These are phyloP conservation scores for Paraphoma chrysanthemicola DNA, from an alignment of 2,329 filamentous ascomycete genomes.

Conservation along the genomic window DNA sequence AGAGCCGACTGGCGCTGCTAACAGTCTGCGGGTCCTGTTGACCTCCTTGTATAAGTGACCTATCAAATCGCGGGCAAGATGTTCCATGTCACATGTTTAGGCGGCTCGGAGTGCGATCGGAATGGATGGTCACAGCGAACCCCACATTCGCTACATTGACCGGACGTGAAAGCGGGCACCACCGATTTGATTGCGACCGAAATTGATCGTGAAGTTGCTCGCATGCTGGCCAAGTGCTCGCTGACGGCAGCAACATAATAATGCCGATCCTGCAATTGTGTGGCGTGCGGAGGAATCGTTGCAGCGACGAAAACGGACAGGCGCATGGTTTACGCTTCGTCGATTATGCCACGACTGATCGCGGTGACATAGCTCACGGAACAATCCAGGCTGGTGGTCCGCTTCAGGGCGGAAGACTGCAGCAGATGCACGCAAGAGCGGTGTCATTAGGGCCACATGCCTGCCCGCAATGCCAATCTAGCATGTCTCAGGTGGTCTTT, in stretches of 20 bases:
- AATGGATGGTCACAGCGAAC: conserved; percentile 4
- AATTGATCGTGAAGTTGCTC: conserved; percentile 7
- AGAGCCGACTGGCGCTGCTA: neutral
- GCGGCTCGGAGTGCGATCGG: conserved; percentile 7
- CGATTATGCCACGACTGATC: neutral
- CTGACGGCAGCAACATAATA: neutral
- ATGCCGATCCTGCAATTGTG: neutral
- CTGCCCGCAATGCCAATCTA: conserved; percentile 24
- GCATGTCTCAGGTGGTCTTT: conserved; percentile 18
- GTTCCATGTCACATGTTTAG: conserved; percentile 5
- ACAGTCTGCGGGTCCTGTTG: neutral
- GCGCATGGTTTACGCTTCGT: neutral
- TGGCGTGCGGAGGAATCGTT: neutral
- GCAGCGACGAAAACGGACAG: neutral
- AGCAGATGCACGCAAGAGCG: conserved; percentile 1
- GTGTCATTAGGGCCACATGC: conserved; percentile 9
- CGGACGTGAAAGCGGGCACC: conserved; percentile 1
- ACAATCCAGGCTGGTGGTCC: conserved; percentile 7
- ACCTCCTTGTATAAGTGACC: neutral
- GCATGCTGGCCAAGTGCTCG: neutral
- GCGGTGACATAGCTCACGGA: neutral
- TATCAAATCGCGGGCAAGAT: conserved; percentile 1
- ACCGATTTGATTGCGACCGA: conserved; percentile 4
- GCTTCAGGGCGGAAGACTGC: conserved; percentile 1
- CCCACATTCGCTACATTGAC: conserved; percentile 11